phyloP scores from a whole-genome alignment of 1,139 yeast genomes.

The Zygotorulaspora mrakii region DNA sequence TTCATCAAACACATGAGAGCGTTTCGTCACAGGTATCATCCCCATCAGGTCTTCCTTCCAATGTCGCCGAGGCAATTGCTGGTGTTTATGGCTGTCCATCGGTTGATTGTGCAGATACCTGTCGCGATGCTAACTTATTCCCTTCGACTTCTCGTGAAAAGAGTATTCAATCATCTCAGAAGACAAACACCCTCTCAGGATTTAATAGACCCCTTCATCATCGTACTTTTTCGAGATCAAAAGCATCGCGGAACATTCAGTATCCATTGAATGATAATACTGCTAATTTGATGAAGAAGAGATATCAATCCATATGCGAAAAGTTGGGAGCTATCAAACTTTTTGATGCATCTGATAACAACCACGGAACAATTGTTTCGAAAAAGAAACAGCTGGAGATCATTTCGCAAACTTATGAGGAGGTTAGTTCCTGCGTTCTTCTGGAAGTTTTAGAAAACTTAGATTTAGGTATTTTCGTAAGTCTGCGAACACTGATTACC shows the following conservation, averaged over 20 bases:
- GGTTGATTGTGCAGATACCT: conserved; percentile 6
- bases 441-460: conserved; percentile 32
- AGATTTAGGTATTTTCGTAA: conserved; percentile 34
- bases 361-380: conserved; percentile 13
- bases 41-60: conserved; percentile 19
- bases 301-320: conserved; percentile 22
- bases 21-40: neutral
- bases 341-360: conserved; percentile 10
- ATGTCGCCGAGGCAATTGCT: conserved; percentile 27
- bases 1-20: neutral
- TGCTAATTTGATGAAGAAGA: conserved; percentile 23
- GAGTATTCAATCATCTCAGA: conserved; percentile 4
- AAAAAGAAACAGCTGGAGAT: conserved; percentile 30
- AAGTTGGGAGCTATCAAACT: conserved; percentile 14
- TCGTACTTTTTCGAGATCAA: conserved; percentile 23
- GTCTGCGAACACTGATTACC: conserved; percentile 20
- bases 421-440: conserved; percentile 31
- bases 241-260: conserved; percentile 20
- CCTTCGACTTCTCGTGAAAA: conserved; percentile 7
- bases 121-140: conserved; percentile 6
- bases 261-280: conserved; percentile 31
- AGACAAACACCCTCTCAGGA: conserved; percentile 4
- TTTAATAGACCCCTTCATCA: conserved; percentile 17
- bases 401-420: conserved; percentile 34
- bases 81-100: conserved; percentile 22